These are phyloP conservation scores for Trypanosoma boissoni DNA, from an alignment of 208 protist genomes.

Conservation along the genomic window DNA sequence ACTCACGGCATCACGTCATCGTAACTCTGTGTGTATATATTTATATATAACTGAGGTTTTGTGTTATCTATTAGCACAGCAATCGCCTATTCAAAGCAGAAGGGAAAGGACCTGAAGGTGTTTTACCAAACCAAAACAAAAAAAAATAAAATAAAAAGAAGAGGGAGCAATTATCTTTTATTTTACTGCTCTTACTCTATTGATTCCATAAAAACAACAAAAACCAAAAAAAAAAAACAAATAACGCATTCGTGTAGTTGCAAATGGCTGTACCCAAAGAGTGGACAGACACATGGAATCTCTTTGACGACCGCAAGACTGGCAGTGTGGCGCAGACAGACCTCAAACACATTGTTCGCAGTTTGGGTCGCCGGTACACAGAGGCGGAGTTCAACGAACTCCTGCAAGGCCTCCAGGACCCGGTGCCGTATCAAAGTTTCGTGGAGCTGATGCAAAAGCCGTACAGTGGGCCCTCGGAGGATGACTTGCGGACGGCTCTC, in stretches of 20 bases:
- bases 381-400: constrained; percentile 87
- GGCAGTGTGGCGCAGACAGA: constrained; percentile 67
- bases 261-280: constrained; percentile 58
- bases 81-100: too few relatives aligned
- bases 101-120: too few relatives aligned
- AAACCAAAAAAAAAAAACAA: too few relatives aligned
- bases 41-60: too few relatives aligned
- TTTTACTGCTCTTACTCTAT: too few relatives aligned
- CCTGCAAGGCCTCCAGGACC: constrained; percentile 56
- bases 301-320: constrained; percentile 83
- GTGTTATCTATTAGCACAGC: too few relatives aligned
- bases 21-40: too few relatives aligned
- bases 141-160: background rate
- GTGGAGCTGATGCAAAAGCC: constrained; percentile 85
- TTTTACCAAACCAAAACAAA: too few relatives aligned
- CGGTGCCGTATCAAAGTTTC: constrained; percentile 58
- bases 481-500: constrained; percentile 80
- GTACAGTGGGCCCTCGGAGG: constrained; percentile 83
- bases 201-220: too few relatives aligned
- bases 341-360: constrained; percentile 88
- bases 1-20: too few relatives aligned
- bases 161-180: too few relatives aligned
- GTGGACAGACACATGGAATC: constrained; percentile 86
- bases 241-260: too few relatives aligned
- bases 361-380: constrained; percentile 83